phyloP scores from a whole-genome alignment of 169 alveolate genomes.

The Eimeria brunetti region DNA sequence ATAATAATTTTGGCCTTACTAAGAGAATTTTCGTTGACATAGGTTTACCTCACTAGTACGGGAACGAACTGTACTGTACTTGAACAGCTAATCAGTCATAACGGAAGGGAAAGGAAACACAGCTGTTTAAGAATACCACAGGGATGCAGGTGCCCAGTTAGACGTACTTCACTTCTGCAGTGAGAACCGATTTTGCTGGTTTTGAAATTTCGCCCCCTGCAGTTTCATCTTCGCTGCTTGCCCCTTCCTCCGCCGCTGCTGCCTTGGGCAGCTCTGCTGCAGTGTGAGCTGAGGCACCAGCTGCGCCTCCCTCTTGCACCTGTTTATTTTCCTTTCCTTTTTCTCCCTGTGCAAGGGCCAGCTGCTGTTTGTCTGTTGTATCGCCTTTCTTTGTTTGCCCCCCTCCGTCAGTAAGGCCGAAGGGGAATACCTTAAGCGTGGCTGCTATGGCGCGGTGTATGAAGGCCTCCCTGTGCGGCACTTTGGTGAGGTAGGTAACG shows the following conservation, averaged over 20 bases:
- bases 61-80: no score
- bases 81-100: background rate
- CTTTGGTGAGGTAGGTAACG: conserved; percentile 32
- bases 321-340: background rate
- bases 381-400: no score
- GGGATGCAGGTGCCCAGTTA: background rate
- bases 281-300: no score
- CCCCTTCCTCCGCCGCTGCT: background rate
- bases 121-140: background rate
- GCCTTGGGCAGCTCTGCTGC: background rate
- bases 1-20: no score
- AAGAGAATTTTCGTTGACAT: no score
- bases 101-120: no score
- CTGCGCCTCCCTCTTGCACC: background rate
- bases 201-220: background rate
- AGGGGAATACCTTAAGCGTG: conserved; percentile 44
- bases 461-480: conserved; percentile 77
- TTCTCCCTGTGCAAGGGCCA: background rate
- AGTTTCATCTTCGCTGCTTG: conserved; percentile 10
- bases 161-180: background rate
- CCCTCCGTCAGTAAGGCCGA: conserved; percentile 47
- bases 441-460: conserved; percentile 69
- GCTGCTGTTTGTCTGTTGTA: background rate
- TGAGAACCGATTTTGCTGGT: background rate
- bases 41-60: no score